These are phyloP conservation scores for Ceratocystis harringtonii DNA, from an alignment of 2,329 filamentous ascomycete species.

Conservation along the genomic window DNA sequence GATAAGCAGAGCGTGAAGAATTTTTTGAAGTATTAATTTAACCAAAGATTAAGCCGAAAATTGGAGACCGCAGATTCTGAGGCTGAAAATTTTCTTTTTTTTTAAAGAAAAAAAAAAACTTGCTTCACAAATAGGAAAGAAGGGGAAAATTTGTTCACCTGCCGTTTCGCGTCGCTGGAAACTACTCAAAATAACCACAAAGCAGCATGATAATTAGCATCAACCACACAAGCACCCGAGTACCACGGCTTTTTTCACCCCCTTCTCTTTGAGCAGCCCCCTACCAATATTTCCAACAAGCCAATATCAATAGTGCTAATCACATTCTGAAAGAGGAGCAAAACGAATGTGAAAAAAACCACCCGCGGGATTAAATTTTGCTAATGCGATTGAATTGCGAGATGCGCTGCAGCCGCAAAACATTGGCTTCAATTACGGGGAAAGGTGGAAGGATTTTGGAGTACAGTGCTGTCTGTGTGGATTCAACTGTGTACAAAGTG, in stretches of 20 bases:
- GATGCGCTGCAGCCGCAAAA: background rate
- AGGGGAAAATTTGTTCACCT: background rate
- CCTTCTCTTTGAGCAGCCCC: too few relatives aligned
- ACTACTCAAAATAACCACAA: background rate
- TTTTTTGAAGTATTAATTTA: background rate
- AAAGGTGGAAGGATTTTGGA: background rate
- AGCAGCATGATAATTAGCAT: background rate
- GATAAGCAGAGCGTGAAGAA: background rate
- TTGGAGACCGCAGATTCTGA: background rate
- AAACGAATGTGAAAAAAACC: background rate
- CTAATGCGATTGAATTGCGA: background rate
- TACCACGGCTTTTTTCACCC: too few relatives aligned
- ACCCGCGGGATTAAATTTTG: background rate
- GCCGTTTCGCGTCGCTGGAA: background rate
- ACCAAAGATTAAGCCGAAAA: background rate
- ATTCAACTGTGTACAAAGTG: background rate
- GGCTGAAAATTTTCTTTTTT: background rate
- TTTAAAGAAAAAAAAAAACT: too few relatives aligned
- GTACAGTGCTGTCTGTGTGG: background rate
- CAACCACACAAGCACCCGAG: too few relatives aligned
- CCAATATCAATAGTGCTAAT: too few relatives aligned
- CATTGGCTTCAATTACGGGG: conserved; percentile 6
- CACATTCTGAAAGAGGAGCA: background rate
- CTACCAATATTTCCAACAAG: too few relatives aligned
- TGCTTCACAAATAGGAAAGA: background rate